Evolutionary conservation across 192 early-diverging fungal species (phyloP).

Genomic region (Podila clonocystis): DNA sequence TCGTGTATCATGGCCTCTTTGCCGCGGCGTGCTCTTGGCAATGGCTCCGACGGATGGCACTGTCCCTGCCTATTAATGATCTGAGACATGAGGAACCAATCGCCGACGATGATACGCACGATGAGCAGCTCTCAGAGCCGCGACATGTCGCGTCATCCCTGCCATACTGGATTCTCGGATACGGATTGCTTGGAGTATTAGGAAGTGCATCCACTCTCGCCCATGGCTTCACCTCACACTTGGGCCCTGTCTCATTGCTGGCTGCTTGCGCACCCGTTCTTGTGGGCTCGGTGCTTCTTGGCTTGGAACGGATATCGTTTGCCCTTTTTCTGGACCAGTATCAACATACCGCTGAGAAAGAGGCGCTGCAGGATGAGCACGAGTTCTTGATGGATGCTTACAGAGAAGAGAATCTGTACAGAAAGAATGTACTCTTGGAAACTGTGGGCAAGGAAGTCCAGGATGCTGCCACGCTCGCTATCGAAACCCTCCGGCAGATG

Average conservation of each 20-base stretch:
- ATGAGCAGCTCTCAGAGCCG: not conserved
- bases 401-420: conserved; percentile 23
- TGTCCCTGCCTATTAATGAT: not conserved
- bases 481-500: conserved; percentile 61
- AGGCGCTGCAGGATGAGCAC: conserved; percentile 27
- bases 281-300: conserved; percentile 12
- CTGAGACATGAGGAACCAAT: not conserved
- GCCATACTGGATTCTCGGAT: conserved; percentile 28
- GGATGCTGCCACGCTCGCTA: conserved; percentile 57
- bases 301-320: conserved; percentile 23
- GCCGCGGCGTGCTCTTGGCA: conserved; percentile 35
- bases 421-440: conserved; percentile 42
- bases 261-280: conserved; percentile 27
- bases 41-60: conserved; percentile 22
- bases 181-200: conserved; percentile 30
- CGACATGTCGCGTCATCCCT: not conserved
- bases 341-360: conserved; percentile 9
- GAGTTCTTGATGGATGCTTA: conserved; percentile 24
- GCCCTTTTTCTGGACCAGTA: conserved; percentile 14
- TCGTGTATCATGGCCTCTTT: conserved; percentile 36
- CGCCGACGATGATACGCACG: not conserved
- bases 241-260: conserved; percentile 14
- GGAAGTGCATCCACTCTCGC: not conserved
- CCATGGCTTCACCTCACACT: conserved; percentile 2
- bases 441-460: conserved; percentile 58